Percentiles rank a stretch among this genome's conserved stretches.
Conservation (phyloP, 1,284 basidiomycete genomes). For the Meira miltonrushii region DNA sequence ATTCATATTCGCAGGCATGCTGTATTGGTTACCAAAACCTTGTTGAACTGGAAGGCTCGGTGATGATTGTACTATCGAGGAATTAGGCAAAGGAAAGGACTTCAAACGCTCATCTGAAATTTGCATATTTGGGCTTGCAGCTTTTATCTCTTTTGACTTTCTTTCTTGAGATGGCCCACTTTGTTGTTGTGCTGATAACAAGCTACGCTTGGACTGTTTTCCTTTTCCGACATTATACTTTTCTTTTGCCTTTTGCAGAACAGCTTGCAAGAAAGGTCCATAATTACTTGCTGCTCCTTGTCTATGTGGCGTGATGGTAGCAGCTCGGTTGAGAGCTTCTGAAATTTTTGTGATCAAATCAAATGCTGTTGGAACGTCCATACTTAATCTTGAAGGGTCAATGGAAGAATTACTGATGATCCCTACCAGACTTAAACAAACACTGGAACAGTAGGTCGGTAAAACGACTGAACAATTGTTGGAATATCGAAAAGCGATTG, state of each 20-base stretch:
- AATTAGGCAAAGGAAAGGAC: too few species aligned
- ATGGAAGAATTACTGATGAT: background rate
- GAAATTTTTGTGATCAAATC: background rate
- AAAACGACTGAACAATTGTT: background rate
- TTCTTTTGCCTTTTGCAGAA: background rate
- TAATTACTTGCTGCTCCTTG: conserved; percentile 1
- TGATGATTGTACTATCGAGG: too few species aligned
- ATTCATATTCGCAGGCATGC: too few species aligned
- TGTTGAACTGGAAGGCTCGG: too few species aligned
- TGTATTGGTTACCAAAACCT: too few species aligned
- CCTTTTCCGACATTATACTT: too few species aligned
- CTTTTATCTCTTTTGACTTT: too few species aligned
- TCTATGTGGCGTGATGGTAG: background rate
- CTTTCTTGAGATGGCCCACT: too few species aligned
- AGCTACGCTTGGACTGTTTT: too few species aligned
- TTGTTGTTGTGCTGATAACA: too few species aligned
- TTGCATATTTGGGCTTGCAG: too few species aligned
- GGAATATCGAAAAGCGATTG: background rate
- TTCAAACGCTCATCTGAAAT: too few species aligned
- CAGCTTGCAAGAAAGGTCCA: background rate
- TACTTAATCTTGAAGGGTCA: background rate
- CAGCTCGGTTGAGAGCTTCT: background rate
- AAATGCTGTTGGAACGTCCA: background rate
- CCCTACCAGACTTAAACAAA: background rate
- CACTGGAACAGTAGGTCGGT: background rate